Percentiles rank a stretch among this genome's conserved stretches.
These are phyloP conservation scores for Nannochloris sp. DNA, from an alignment of 139 green algal genomes.

Conservation along the genomic window DNA sequence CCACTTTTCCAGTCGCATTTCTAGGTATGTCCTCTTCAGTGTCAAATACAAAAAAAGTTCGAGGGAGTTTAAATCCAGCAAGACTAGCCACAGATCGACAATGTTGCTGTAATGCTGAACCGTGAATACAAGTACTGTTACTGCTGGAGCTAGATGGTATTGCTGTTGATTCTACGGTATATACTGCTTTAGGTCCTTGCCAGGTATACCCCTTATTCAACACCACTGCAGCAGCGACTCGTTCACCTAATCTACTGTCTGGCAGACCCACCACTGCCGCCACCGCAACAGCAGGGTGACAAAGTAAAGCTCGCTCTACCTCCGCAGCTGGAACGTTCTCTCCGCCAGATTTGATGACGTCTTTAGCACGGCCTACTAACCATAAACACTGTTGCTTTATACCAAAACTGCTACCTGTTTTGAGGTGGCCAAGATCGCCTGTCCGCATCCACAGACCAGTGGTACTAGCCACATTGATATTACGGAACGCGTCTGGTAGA, in stretches of 20 bases:
- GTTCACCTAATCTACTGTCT: slow-evolving; percentile 65
- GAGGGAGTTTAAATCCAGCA: slow-evolving; percentile 60
- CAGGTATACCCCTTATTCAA: slow-evolving; percentile 49
- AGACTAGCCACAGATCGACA: slow-evolving; percentile 37
- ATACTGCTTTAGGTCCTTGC: too few relatives aligned
- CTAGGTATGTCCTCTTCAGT: slow-evolving; percentile 25
- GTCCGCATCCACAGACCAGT: neutral
- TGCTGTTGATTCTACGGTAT: too few relatives aligned
- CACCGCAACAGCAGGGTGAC: slow-evolving; percentile 46
- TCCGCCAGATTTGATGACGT: slow-evolving; percentile 83
- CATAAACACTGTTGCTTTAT: too few relatives aligned
- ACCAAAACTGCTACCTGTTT: slow-evolving; percentile 29
- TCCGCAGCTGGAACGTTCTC: slow-evolving; percentile 84
- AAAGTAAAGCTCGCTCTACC: slow-evolving; percentile 34
- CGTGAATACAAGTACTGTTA: too few relatives aligned
- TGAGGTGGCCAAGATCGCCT: slow-evolving; percentile 29
- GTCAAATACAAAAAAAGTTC: slow-evolving; percentile 18
- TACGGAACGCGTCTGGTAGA: slow-evolving; percentile 39
- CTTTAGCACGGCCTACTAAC: slow-evolving; percentile 77
- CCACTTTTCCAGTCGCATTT: slow-evolving; percentile 62
- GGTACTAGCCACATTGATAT: neutral
- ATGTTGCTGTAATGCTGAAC: slow-evolving; percentile 44
- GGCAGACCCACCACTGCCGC: slow-evolving; percentile 75
- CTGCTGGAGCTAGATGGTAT: too few relatives aligned
- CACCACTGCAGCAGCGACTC: slow-evolving; percentile 53